Evolutionary conservation across 768 basidiomycete species (phyloP).

Genomic region (Hydnum rufescens): DNA sequence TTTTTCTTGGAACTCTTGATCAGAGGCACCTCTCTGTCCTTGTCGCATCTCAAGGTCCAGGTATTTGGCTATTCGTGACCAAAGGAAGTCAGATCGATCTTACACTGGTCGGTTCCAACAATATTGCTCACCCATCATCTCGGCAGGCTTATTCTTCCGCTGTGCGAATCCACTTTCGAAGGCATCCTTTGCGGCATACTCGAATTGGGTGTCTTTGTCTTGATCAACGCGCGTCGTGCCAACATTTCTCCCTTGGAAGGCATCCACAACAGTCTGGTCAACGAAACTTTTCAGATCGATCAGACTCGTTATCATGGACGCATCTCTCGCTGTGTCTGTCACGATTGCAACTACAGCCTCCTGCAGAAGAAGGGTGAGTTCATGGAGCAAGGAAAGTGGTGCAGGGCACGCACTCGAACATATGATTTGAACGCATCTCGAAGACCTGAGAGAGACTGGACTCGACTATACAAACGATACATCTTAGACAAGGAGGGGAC

Average conservation of each 20-base stretch:
- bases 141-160: slow-evolving; percentile 59
- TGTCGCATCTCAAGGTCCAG: slow-evolving; percentile 73
- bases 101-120: not conserved
- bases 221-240: slow-evolving; percentile 4
- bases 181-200: slow-evolving; percentile 48
- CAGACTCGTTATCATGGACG: slow-evolving; percentile 56
- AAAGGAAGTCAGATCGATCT: not conserved
- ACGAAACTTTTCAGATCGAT: slow-evolving; percentile 44
- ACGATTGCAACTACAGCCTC: slow-evolving; percentile 42
- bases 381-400: no score
- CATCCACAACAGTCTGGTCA: slow-evolving; percentile 28
- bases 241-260: slow-evolving; percentile 26
- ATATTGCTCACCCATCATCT: slow-evolving; percentile 40
- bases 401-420: slow-evolving; percentile 28
- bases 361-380: slow-evolving; percentile 19
- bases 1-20: slow-evolving; percentile 38
- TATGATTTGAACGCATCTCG: slow-evolving; percentile 40
- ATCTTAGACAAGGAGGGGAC: slow-evolving; percentile 28
- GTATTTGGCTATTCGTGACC: slow-evolving; percentile 41
- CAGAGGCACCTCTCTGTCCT: slow-evolving; percentile 53
- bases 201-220: slow-evolving; percentile 25
- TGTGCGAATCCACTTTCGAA: slow-evolving; percentile 58
- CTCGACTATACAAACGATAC: slow-evolving; percentile 41
- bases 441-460: slow-evolving; percentile 33
- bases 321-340: slow-evolving; percentile 39